Conservation (phyloP, 345 rosid species). For the Microthlaspi erraticum region DNA sequence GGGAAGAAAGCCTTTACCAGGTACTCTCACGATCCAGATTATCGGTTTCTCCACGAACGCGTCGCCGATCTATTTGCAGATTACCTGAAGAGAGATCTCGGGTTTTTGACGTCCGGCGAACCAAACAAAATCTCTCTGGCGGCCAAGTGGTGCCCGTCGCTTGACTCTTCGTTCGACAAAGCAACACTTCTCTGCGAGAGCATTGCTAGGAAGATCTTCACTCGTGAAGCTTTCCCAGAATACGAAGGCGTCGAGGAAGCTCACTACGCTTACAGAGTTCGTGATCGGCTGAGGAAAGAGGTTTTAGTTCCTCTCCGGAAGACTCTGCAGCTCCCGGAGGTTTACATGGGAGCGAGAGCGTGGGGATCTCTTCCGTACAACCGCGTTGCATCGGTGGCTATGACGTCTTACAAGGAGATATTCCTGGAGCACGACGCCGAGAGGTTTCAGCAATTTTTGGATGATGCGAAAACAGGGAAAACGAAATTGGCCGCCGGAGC, state of each 20-base stretch:
- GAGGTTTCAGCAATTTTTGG: conserved; percentile 52
- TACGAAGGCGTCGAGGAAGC: conserved; percentile 67
- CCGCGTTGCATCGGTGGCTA: conserved; percentile 66
- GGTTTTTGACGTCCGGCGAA: conserved; percentile 40
- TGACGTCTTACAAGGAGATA: conserved; percentile 61
- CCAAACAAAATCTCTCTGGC: conserved; percentile 58
- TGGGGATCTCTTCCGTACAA: conserved; percentile 60
- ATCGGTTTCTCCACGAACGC: conserved; percentile 53
- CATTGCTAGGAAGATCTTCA: conserved; percentile 58
- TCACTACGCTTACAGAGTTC: conserved; percentile 64
- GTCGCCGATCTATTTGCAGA: conserved; percentile 60
- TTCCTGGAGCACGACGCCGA: conserved; percentile 55
- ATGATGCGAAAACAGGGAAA: conserved; percentile 55
- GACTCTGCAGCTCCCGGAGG: conserved; percentile 63
- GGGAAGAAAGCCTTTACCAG: conserved; percentile 49
- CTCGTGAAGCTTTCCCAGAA: conserved; percentile 49
- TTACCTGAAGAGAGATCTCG: conserved; percentile 45
- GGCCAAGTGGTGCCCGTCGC: conserved; percentile 75
- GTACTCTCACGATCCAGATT: conserved; percentile 55
- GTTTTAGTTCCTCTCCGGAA: conserved; percentile 60
- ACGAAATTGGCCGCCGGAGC: conserved; percentile 63
- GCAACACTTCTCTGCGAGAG: conserved; percentile 60
- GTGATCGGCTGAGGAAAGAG: conserved; percentile 65
- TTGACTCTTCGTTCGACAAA: conserved; percentile 60
- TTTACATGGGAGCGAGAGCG: conserved; percentile 55